A percentile compares a stretch with the other conserved stretches of the same genome.
phyloP scores from a whole-genome alignment of 257 asterid species.

The Gentiana macrophylla region DNA sequence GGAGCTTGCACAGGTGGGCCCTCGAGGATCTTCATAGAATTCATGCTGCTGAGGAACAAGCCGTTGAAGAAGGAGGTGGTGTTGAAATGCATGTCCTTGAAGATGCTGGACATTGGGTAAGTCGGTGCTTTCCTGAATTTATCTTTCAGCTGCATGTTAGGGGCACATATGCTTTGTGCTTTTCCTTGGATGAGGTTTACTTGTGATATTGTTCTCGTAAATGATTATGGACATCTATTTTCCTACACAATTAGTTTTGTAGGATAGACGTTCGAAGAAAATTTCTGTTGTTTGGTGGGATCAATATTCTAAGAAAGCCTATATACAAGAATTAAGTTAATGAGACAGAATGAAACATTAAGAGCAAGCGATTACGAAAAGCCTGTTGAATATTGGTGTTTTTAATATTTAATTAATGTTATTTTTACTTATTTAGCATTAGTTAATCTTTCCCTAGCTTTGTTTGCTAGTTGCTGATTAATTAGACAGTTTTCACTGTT shows the following conservation, averaged over 20 bases:
- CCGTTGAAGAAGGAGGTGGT: slow-evolving; percentile 89
- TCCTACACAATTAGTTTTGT: neutral
- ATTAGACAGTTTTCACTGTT: no score
- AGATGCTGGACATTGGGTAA: slow-evolving; percentile 99
- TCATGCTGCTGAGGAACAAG: slow-evolving; percentile 93
- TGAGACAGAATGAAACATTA: no score
- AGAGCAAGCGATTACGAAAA: no score
- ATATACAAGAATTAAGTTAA: no score
- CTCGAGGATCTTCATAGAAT: slow-evolving; percentile 82
- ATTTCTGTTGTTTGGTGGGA: no score
- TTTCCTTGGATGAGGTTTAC: no score
- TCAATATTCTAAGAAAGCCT: no score
- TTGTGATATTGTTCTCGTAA: neutral
- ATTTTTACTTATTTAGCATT: no score
- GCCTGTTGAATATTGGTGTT: no score
- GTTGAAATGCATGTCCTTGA: slow-evolving; percentile 98
- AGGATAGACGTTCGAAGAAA: neutral
- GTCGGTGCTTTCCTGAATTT: slow-evolving; percentile 9
- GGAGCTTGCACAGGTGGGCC: slow-evolving; percentile 98
- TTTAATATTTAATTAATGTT: no score
- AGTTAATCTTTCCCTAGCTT: no score
- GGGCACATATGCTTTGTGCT: neutral
- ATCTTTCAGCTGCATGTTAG: neutral
- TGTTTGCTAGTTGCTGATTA: no score
- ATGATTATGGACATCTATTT: neutral